Evolutionary conservation across 345 rosid species (phyloP), one percentile per base, ranked within the genome.

Genomic region (Stellera chamaejasme): DNA sequence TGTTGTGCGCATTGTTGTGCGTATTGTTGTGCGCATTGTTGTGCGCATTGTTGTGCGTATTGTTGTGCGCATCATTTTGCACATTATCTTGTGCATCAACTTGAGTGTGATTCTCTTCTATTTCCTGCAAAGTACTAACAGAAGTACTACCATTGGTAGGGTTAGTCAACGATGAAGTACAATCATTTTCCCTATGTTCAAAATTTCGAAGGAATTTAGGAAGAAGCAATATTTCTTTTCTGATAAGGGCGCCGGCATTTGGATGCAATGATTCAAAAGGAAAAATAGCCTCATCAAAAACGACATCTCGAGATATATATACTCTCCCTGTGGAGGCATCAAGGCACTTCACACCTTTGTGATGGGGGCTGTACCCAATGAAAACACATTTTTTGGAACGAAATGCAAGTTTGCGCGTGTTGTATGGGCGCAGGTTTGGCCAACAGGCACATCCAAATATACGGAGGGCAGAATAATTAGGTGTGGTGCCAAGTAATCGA

Each of bases 181-280:
- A 19, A 19, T 19, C 23, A 19, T 19, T 1, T 1, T 1, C 23
- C 23, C 23, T 19, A 19, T 19, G 23, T 1, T 19, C 39, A 32
- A 32, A 32, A 32, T 32, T 32, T 0, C 7, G 7, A 32, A 32
- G 39, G 2, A 1, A 19, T 1, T 32, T 32, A 5, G 1, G 39
- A 32, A 2, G 5, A 3, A 32, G 39, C 5, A 32, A 13, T 2
- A 10, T 3, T 6, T 25, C 9, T 2, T 0, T 23, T 26, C 19
- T 2, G 6, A 45, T 0, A 2, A 0, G 10, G 8, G 10, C 1
- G 14, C 10, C 26, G 3, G 0, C n/a, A 4, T n/a, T 4, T 12
- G 8, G 9, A 5, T 3, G 15, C 39, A 44, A 23, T 7, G 13
- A 1, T 6, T 9, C n/a, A 16, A 54, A 54, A 6, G 27, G 45